A percentile compares a stretch with the other conserved stretches of the same genome.
These are phyloP conservation scores for Lomentospora prolificans DNA, from an alignment of 2,329 filamentous ascomycete species.

Conservation along the genomic window DNA sequence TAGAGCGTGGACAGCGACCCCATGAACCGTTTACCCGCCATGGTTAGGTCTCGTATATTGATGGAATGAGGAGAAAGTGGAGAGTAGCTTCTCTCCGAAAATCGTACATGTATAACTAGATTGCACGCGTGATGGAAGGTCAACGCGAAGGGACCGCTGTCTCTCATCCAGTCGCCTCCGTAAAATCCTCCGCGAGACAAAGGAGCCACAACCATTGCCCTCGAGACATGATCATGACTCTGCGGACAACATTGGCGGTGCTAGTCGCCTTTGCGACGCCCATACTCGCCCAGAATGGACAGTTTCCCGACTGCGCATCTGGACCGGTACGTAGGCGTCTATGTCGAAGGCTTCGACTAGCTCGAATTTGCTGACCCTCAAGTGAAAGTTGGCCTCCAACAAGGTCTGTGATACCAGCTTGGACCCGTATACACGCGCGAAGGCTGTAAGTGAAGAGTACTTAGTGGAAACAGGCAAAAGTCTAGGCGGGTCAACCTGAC, in stretches of 20 bases:
- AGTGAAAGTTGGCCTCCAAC: conserved; percentile 5
- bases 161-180: too few relatives aligned
- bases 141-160: background rate
- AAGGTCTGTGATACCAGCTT: conserved; percentile 6
- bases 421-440: conserved; percentile 4
- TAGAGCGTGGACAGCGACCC: background rate
- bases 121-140: background rate
- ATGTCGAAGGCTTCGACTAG: too few relatives aligned
- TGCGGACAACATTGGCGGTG: background rate
- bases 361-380: too few relatives aligned
- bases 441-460: conserved; percentile 1
- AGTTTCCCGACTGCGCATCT: conserved; percentile 5
- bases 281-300: conserved; percentile 4
- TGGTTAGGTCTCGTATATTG: background rate
- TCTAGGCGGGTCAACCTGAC: background rate
- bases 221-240: conserved; percentile 4
- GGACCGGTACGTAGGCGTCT: conserved; percentile 8
- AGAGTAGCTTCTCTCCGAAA: background rate
- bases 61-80: background rate
- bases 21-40: background rate
- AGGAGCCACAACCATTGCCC: too few relatives aligned
- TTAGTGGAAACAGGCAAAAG: background rate
- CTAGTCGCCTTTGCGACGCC: background rate
- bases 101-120: background rate
- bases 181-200: too few relatives aligned